Conservation (phyloP, 1,284 basidiomycete genomes). For the Coniferiporia sulphurascens region DNA sequence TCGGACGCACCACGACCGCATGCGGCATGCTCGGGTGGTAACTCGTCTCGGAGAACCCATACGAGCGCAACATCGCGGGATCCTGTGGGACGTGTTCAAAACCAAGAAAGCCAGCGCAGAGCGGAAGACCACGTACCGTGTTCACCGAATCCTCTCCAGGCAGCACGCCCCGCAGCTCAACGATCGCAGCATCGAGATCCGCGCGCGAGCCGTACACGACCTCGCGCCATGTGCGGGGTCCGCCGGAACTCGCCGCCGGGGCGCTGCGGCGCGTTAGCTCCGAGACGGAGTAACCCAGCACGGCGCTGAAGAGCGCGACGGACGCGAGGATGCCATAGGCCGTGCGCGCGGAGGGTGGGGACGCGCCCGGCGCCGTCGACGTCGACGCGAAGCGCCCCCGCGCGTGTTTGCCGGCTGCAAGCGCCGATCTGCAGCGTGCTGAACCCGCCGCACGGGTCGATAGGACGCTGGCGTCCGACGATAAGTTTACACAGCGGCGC, state of each 20-base stretch:
- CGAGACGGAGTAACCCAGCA: constrained; percentile 12
- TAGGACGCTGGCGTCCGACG: background rate
- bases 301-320: constrained; percentile 14
- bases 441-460: background rate
- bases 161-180: constrained; percentile 45
- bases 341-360: background rate
- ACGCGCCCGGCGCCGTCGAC: background rate
- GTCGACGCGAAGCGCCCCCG: background rate
- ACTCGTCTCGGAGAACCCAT: constrained; percentile 65
- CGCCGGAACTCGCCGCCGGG: background rate
- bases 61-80: constrained; percentile 41
- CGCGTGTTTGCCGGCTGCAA: no score
- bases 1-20: constrained; percentile 51
- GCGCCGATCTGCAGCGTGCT: no score
- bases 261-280: constrained; percentile 6
- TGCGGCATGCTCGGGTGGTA: constrained; percentile 64
- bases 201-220: constrained; percentile 38
- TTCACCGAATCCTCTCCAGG: constrained; percentile 41
- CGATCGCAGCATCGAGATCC: constrained; percentile 50
- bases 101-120: background rate
- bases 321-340: constrained; percentile 15
- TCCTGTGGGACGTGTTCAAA: constrained; percentile 24
- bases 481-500: background rate
- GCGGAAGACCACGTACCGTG: constrained; percentile 26
- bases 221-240: constrained; percentile 8